A percentile compares a stretch with the other conserved stretches of the same genome.
Conservation (phyloP, 129 eudicot genomes). For the Lonicera japonica region DNA sequence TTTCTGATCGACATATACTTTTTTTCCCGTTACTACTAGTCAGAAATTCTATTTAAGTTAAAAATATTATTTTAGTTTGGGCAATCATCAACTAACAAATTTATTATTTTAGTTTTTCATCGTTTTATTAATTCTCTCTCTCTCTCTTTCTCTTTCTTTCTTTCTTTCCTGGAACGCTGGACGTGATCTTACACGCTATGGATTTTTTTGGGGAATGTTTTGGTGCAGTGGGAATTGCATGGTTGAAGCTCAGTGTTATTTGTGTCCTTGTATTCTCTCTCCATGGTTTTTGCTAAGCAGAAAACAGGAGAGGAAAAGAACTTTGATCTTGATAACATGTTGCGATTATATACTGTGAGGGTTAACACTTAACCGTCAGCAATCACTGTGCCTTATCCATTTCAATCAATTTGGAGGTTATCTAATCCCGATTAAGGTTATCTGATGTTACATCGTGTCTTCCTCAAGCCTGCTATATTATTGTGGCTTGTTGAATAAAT, state of each 20-base stretch:
- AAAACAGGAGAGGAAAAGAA: not conserved
- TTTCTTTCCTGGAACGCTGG: slow-evolving; percentile 35
- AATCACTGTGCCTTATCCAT: not conserved
- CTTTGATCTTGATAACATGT: not conserved
- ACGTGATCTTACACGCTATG: slow-evolving; percentile 34
- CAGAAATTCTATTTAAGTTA: no score
- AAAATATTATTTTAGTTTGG: not conserved
- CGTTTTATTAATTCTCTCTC: slow-evolving; percentile 25
- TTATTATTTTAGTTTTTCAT: not conserved
- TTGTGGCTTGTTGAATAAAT: slow-evolving; percentile 9
- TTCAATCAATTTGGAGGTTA: not conserved
- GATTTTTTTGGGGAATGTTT: slow-evolving; percentile 31
- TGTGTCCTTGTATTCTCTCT: slow-evolving; percentile 25
- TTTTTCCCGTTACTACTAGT: no score
- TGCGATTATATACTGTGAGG: not conserved
- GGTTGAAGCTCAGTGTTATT: slow-evolving; percentile 30
- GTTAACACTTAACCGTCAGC: not conserved
- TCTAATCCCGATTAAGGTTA: not conserved
- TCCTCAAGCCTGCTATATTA: slow-evolving; percentile 22
- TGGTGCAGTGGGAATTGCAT: slow-evolving; percentile 26
- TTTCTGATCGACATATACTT: not conserved
- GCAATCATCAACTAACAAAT: no score
- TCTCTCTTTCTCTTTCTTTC: slow-evolving; percentile 33
- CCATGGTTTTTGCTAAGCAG: not conserved
- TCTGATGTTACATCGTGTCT: not conserved